phyloP scores from a whole-genome alignment of 2,329 filamentous ascomycete genomes.

The Drechslerella coelobrocha region DNA sequence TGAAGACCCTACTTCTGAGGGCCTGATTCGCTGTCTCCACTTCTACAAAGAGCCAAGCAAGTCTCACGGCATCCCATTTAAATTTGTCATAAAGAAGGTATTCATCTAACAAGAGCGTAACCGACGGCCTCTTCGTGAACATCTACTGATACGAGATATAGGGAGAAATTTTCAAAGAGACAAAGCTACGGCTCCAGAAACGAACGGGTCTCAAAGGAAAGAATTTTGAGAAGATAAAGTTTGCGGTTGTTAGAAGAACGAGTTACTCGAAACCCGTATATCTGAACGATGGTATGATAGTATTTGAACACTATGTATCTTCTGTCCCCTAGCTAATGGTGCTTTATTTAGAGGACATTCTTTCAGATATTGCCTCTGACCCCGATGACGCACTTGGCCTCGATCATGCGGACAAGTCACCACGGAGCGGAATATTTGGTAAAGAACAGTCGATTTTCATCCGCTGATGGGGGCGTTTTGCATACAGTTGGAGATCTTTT shows the following conservation, averaged over 20 bases:
- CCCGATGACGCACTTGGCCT: constrained; percentile 71
- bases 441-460: constrained; percentile 55
- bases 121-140: neutral
- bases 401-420: constrained; percentile 70
- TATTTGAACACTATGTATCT: neutral
- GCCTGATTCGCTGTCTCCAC: constrained; percentile 81
- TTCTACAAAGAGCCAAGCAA: constrained; percentile 89
- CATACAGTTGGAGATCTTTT: neutral
- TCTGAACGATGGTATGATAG: constrained; percentile 76
- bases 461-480: constrained; percentile 48
- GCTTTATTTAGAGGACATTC: constrained; percentile 64
- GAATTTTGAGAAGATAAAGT: constrained; percentile 98
- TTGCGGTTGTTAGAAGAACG: constrained; percentile 75
- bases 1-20: constrained; percentile 67
- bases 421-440: constrained; percentile 53
- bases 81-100: constrained; percentile 82
- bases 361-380: constrained; percentile 64
- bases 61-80: constrained; percentile 87
- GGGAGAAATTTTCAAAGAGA: constrained; percentile 86
- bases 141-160: constrained; percentile 57
- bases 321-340: neutral
- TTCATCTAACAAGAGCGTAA: constrained; percentile 55
- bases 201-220: constrained; percentile 96
- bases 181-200: constrained; percentile 91
- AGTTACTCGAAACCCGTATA: constrained; percentile 80